A percentile compares a stretch with the other conserved stretches of the same genome.
Conservation (phyloP, 1,139 yeast genomes). For the Saccharomyces hybrid region DNA sequence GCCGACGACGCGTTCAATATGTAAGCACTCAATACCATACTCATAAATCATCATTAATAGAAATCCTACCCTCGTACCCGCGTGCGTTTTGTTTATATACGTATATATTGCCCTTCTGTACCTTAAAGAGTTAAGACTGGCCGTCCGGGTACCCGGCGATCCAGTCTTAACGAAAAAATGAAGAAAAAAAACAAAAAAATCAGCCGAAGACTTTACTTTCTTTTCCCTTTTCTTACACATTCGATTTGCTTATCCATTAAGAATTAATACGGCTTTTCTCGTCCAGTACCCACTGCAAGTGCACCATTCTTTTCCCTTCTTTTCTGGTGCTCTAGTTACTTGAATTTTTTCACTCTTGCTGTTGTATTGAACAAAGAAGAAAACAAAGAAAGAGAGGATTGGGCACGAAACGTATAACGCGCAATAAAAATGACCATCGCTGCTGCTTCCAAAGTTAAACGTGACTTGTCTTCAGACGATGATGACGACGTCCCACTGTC, state of each 20-base stretch:
- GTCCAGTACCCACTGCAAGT: background rate
- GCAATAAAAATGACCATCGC: background rate
- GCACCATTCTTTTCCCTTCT: background rate
- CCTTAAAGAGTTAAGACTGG: background rate
- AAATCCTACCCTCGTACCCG: too few species aligned
- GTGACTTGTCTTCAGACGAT: background rate
- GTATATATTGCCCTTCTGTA: background rate
- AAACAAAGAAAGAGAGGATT: background rate
- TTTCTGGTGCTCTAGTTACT: background rate
- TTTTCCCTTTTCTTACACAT: background rate
- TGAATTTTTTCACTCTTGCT: background rate
- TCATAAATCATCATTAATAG: background rate
- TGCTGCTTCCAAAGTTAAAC: background rate
- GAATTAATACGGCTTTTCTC: too few species aligned
- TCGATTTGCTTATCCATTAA: too few species aligned
- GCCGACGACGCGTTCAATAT: constrained; percentile 37
- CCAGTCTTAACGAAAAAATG: background rate
- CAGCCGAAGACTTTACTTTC: background rate
- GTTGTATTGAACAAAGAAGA: background rate
- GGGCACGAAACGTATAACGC: background rate
- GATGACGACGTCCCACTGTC: background rate
- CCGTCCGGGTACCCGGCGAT: background rate
- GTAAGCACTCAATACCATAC: background rate
- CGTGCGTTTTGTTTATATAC: background rate
- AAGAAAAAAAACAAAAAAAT: background rate